Evolutionary conservation across 768 basidiomycete species (phyloP), one percentile per base, ranked within the genome.

Genomic region (Podaxis pistillaris): DNA sequence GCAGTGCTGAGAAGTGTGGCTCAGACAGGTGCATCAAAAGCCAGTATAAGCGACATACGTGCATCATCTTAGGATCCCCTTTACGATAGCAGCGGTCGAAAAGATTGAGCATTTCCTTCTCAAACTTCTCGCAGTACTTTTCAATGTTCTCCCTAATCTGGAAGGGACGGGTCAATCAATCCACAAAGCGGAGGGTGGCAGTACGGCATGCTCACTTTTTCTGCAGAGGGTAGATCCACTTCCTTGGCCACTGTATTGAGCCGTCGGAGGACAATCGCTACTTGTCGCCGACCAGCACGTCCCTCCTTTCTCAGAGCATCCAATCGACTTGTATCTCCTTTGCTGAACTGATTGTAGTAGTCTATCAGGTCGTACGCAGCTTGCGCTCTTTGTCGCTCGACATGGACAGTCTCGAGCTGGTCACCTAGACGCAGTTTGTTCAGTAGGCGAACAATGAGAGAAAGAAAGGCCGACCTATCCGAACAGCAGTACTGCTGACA

Each of bases 51-150:
- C 40, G 40, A 65, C 85, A 50, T 62, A 91, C 97, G 77, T 96
- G 93, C 97, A 99, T 99, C 91, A 98, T 93, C 76, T 96, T 96
- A 0, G 97, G 97, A 71, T 99, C 97, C 36, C 96, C 95, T 71
- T 94, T 93, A 57, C 96, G 86, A 75, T 98, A 99, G 69, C 93
- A 96, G 67, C 91, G 81, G 73, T 99, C 97, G 71, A 99, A 99
- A 46, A 98, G 79, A 70, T 91, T 88, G 58, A 99, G 85, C 87
- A 98, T 96, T 71, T 98, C 96, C 77, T 96, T 98, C 75, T 99
- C 97, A 66, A 98, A 98, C 74, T 91, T 93, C 77, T 99, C 97
- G 77, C 97, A 97, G 68, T 98, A 98, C 71, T 90, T 91, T 69
- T 98, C 96, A 63, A 99, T 94, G 62, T 82, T 89, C 72, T 97